phyloP scores from a whole-genome alignment of 345 rosid genomes.

The Syzygium jambos region DNA sequence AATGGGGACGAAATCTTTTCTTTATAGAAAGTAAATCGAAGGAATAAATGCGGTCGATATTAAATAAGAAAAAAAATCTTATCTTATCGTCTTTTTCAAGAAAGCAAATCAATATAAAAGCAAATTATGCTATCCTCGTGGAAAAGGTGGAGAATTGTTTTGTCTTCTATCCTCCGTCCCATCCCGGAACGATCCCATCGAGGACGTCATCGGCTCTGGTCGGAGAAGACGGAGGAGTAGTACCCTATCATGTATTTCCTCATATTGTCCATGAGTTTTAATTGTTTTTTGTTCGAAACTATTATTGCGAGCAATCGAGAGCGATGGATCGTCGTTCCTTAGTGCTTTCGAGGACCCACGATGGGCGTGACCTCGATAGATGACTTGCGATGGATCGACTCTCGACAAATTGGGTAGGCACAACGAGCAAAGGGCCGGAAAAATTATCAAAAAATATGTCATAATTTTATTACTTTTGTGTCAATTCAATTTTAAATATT shows the following conservation, averaged over 20 bases:
- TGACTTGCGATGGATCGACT: too few relatives aligned
- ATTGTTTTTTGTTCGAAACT: too few relatives aligned
- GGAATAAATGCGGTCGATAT: neutral
- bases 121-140: too few relatives aligned
- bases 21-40: neutral
- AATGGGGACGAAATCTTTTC: too few relatives aligned
- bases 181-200: neutral
- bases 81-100: too few relatives aligned
- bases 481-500: too few relatives aligned
- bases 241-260: neutral
- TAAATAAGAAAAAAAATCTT: too few relatives aligned
- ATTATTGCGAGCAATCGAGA: neutral
- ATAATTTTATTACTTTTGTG: too few relatives aligned
- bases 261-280: neutral
- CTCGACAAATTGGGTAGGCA: too few relatives aligned
- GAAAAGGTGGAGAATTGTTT: neutral
- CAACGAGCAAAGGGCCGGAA: too few relatives aligned
- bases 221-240: neutral
- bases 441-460: too few relatives aligned
- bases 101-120: neutral
- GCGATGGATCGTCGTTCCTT: neutral
- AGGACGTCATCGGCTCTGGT: neutral
- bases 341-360: neutral
- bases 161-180: neutral
- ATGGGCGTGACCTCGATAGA: too few relatives aligned